Conservation (phyloP, 495 filamentous ascomycete species). For the Massariosphaeria phaeospora region DNA sequence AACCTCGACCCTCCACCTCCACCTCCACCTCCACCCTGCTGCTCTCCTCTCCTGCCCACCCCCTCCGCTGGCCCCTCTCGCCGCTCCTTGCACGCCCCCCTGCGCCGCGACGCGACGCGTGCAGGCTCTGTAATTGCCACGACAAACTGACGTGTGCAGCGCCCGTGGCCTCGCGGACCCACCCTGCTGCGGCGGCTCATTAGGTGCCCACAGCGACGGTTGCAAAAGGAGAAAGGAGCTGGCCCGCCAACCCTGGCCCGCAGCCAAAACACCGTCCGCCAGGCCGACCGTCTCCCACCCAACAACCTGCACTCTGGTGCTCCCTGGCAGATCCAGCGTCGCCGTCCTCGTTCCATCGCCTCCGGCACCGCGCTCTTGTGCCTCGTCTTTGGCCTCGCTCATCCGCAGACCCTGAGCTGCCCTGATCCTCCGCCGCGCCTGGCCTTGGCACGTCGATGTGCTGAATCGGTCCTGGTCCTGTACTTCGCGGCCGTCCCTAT, state of each 20-base stretch:
- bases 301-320: neutral
- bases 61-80: neutral
- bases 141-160: conserved; percentile 1
- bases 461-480: conserved; percentile 13
- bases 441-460: conserved; percentile 24
- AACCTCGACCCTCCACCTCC: too few relatives aligned
- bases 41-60: neutral
- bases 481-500: conserved; percentile 10
- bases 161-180: conserved; percentile 1
- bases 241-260: conserved; percentile 11
- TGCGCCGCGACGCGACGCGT: neutral
- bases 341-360: neutral
- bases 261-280: neutral
- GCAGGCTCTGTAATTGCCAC: neutral
- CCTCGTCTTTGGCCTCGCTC: neutral
- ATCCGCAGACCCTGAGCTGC: neutral
- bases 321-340: neutral
- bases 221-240: conserved; percentile 28
- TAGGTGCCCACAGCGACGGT: conserved; percentile 1
- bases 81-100: neutral
- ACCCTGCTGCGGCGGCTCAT: conserved; percentile 9
- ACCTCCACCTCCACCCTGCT: too few relatives aligned
- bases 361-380: neutral
- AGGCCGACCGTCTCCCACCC: too few relatives aligned
- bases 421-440: conserved; percentile 16